These are phyloP conservation scores for Lactifluus rugatus DNA, from an alignment of 768 basidiomycete species.

Conservation along the genomic window DNA sequence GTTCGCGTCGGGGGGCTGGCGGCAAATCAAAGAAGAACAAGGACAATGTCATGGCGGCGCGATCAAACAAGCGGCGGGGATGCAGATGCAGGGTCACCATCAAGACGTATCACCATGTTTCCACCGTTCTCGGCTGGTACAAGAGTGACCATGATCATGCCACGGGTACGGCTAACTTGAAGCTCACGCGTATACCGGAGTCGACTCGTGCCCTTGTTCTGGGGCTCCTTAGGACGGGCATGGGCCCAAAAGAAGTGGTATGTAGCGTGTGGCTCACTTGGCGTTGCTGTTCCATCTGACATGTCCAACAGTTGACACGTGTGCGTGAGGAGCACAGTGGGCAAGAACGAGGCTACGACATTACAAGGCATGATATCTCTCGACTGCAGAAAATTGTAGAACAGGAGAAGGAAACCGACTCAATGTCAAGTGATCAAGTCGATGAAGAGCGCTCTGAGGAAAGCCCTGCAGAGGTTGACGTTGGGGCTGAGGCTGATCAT, in stretches of 20 bases:
- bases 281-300: not conserved
- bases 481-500: not conserved
- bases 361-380: not conserved
- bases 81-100: not conserved
- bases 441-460: not conserved
- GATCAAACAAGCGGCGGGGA: not conserved
- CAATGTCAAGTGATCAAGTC: not conserved
- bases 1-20: not conserved
- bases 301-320: not conserved
- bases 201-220: not conserved
- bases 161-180: not conserved
- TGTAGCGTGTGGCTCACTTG: not conserved
- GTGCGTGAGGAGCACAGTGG: not conserved
- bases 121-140: conserved; percentile 2
- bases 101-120: not conserved
- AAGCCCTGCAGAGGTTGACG: not conserved
- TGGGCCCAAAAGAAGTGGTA: not conserved
- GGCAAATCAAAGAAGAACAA: not conserved
- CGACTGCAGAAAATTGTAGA: not conserved
- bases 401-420: not conserved
- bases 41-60: not conserved
- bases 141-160: not conserved
- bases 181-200: not conserved
- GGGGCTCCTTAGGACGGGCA: not conserved
- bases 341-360: not conserved